Base-by-base conservation (phyloP, 306 rosid genomes). In the Castanea crenata region DNA sequence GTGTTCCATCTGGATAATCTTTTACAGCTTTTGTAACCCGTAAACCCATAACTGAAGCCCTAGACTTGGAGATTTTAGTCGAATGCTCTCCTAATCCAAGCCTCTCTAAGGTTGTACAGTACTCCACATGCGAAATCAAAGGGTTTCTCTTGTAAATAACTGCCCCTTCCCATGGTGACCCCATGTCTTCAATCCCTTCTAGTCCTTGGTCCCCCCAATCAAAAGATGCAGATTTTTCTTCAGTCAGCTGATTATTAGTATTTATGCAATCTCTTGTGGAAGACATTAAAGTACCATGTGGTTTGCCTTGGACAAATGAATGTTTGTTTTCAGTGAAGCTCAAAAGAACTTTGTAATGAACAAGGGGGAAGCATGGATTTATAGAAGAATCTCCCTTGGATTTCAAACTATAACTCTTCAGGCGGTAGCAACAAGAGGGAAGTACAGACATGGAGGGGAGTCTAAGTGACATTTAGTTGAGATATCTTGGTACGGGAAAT, bases 21-120 rank as follows among this genome's bases (percentile, higher is more conserved):
- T 88, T 91, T 21, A 91, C 98, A 12, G 82, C 85, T 82, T 90
- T 92, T 1, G 92, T 86, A 71, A 92, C 82, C 31, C 98, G 91
- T 79, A 95, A 81, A 31, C 99, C 98, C 99, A 90, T 92, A 27
- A 76, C 62, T 29, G 97, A 89, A 68, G 99, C 99, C 81, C 83
- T 86, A 52, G 86, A 79, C 85, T 91, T 95, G 1, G 97, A 90
- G 25, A 89, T 77, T 69, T 88, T 90, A 57, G 91, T 86, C 5
- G 99, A 92, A 81, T 91, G 89, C 3, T 68, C 83, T 78, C 86
- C 96, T 31, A 95, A 80, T 34, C 97, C 99, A 78, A 94, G 88
- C 74, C 98, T 91, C 91, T 94, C 99, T 81, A 94, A 88, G 78
- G 99, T 92, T 59, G 97, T 92, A 87, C 99, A 94, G 58, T 91